Conservation (phyloP, 768 basidiomycete species). For the Mycena floridula region DNA sequence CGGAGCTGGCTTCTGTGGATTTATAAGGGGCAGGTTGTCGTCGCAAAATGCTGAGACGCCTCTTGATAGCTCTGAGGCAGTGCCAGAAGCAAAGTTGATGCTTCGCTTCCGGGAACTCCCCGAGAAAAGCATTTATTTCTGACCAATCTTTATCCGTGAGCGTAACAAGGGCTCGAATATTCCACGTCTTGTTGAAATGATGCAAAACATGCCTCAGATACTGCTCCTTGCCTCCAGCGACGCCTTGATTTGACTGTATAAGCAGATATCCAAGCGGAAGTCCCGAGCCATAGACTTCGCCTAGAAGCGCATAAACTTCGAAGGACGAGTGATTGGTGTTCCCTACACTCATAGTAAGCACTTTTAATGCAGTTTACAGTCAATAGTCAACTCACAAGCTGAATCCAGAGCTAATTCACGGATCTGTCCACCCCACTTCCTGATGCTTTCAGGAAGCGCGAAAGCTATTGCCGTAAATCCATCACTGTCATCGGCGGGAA, state of each 20-base stretch:
- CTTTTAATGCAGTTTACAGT: not conserved
- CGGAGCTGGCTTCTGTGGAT: conserved; percentile 3
- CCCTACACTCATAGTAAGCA: conserved; percentile 13
- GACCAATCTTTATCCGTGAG: conserved; percentile 20
- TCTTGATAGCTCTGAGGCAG: conserved; percentile 14
- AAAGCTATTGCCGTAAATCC: conserved; percentile 21
- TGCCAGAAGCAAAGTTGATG: conserved; percentile 26
- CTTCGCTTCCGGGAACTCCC: conserved; percentile 12
- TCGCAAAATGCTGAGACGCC: conserved; percentile 11
- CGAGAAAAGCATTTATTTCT: conserved; percentile 18
- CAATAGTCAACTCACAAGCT: conserved; percentile 15
- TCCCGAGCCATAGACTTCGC: conserved; percentile 25
- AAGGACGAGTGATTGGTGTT: conserved; percentile 25
- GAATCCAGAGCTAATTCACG: conserved; percentile 24
- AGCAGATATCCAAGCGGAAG: conserved; percentile 25
- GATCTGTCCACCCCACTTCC: conserved; percentile 10
- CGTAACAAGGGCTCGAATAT: conserved; percentile 10
- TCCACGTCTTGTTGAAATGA: conserved; percentile 14
- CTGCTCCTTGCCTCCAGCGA: conserved; percentile 17
- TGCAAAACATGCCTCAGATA: conserved; percentile 18
- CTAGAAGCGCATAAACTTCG: conserved; percentile 26
- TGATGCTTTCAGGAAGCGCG: conserved; percentile 12
- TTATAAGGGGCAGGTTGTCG: conserved; percentile 15
- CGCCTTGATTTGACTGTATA: conserved; percentile 10
- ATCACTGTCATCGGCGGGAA: not conserved